A percentile compares a stretch with the other conserved stretches of the same genome.
Conservation (phyloP, 495 filamentous ascomycete genomes). For the Daldinia caldariorum region DNA sequence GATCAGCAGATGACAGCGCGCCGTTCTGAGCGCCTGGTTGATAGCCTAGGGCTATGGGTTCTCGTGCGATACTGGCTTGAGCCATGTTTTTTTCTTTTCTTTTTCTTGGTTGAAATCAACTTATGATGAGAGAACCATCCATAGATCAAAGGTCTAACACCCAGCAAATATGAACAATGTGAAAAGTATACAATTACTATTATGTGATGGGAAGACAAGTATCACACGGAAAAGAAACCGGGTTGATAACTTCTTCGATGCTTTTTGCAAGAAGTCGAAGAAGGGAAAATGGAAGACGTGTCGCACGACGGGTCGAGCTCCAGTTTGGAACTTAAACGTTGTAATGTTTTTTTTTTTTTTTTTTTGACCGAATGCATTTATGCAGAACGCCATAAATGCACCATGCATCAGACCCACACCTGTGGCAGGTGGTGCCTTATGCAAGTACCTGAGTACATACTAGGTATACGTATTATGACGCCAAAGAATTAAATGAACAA, state of each 20-base stretch:
- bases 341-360: slow-evolving; percentile 4
- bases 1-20: slow-evolving; percentile 43
- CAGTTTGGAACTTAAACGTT: slow-evolving; percentile 17
- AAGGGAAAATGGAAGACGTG: slow-evolving; percentile 32
- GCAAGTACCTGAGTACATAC: not conserved
- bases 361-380: slow-evolving; percentile 11
- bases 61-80: slow-evolving; percentile 32
- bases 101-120: slow-evolving; percentile 14
- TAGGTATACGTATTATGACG: not conserved
- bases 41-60: slow-evolving; percentile 24
- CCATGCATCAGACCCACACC: slow-evolving; percentile 23
- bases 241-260: slow-evolving; percentile 12
- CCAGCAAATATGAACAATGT: not conserved
- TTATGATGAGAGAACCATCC: slow-evolving; percentile 15
- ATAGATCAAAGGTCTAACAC: slow-evolving; percentile 22
- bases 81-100: slow-evolving; percentile 36
- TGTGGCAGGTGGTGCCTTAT: not conserved
- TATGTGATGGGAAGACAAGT: slow-evolving; percentile 5
- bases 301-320: slow-evolving; percentile 36
- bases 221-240: slow-evolving; percentile 16
- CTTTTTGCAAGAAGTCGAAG: slow-evolving; percentile 27
- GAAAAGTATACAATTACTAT: slow-evolving; percentile 24
- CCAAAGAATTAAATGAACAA: not conserved
- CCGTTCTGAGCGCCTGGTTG: slow-evolving; percentile 31
- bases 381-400: slow-evolving; percentile 2